Percentiles rank a stretch among this genome's conserved stretches.
Conservation (phyloP, 495 filamentous ascomycete species). For the Lasiosphaeris hirsuta region DNA sequence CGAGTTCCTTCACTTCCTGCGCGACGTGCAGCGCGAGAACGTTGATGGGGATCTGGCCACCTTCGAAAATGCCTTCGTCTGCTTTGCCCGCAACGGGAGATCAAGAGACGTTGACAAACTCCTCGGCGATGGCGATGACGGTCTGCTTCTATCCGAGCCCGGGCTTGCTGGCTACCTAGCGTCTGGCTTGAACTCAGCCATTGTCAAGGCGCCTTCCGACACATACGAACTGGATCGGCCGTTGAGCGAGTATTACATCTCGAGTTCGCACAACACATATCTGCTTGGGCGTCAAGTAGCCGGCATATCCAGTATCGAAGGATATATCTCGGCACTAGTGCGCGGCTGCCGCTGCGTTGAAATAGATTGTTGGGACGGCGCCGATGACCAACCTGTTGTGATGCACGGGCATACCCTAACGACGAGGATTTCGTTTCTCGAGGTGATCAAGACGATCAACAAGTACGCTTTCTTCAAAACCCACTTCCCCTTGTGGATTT, state of each 20-base stretch:
- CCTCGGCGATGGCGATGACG: constrained; percentile 38
- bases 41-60: constrained; percentile 58
- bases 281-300: constrained; percentile 85
- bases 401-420: constrained; percentile 89
- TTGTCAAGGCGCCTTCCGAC: constrained; percentile 49
- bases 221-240: constrained; percentile 69
- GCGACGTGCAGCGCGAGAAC: constrained; percentile 69
- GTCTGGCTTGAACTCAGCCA: constrained; percentile 66
- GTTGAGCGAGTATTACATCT: constrained; percentile 96
- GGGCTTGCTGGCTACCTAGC: constrained; percentile 74
- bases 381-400: constrained; percentile 79
- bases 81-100: constrained; percentile 63
- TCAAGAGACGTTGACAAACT: constrained; percentile 44
- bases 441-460: constrained; percentile 87
- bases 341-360: constrained; percentile 92
- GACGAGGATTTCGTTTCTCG: constrained; percentile 76
- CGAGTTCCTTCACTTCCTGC: constrained; percentile 75
- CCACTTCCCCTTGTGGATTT: constrained; percentile 84
- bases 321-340: constrained; percentile 86
- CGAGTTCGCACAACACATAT: constrained; percentile 98
- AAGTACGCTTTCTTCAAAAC: constrained; percentile 86
- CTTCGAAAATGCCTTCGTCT: constrained; percentile 74
- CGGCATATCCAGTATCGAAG: constrained; percentile 86
- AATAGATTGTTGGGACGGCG: constrained; percentile 96
- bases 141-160: constrained; percentile 63